Evolutionary conservation across 495 filamentous ascomycete genomes (phyloP), one percentile per base, ranked within the genome.

Genomic region (Penicilliopsis zonata): DNA sequence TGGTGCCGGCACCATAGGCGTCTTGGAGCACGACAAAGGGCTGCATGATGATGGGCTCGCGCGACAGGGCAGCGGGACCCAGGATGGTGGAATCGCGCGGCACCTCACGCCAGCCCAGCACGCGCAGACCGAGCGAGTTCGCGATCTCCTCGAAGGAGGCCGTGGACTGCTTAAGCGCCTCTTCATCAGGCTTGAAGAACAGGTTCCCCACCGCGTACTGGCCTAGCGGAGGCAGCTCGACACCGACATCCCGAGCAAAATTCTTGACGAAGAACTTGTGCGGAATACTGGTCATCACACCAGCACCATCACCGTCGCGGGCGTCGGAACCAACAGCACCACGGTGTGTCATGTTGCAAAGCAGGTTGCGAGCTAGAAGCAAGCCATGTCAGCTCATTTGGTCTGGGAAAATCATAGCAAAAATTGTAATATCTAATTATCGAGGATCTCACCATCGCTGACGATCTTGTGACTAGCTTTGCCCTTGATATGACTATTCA

Each of bases 331-430:
- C 90, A 47, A 99, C 90, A 34, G 90, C 90, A 64, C 90, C 90
- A 52, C 90, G 80, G 65, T 99, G 90, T 71, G 90, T 96, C 90
- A 99, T 99, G 69, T 99, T 99, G 65, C 92, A 99, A 35, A 99
- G 76, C 26, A 99, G 70, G 54, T 86, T 88, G 39, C 84, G 80
- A 32, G 90, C 86, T 92, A 46, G 23, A 18, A 17, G 24, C 7
- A 16, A 29, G 47, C 30, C 46, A 44, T 13, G 28, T 41, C 33
- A 40, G n/a, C n/a, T n/a, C n/a, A n/a, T n/a, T n/a, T n/a, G n/a
- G n/a, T n/a, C n/a, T n/a, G n/a, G n/a, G n/a, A n/a, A n/a, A n/a
- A n/a, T n/a, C n/a, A n/a, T n/a, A n/a, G n/a, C n/a, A 30, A 30
- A 4, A 5, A 5, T 27, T 12, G 5, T 16, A 35, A 13, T 12